Conservation (phyloP, 208 protist genomes). For the Acanthamoeba royreba region DNA sequence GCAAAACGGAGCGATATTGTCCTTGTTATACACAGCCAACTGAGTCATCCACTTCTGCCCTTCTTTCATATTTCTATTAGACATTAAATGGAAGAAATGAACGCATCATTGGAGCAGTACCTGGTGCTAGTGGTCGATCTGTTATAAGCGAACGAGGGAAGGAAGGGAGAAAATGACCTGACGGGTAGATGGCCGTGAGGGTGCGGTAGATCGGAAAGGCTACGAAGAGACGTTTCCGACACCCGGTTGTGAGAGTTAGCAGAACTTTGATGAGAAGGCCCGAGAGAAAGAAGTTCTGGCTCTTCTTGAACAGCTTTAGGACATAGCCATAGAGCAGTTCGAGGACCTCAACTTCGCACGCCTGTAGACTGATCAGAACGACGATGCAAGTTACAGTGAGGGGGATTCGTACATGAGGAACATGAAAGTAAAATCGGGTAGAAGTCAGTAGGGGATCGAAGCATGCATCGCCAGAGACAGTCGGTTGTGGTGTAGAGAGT, state of each 20-base stretch:
- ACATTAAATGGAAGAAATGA: background rate
- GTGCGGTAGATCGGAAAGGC: background rate
- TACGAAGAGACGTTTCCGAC: background rate
- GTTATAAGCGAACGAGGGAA: background rate
- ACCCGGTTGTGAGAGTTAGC: background rate
- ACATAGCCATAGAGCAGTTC: background rate
- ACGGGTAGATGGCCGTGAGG: background rate
- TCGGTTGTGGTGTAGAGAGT: background rate
- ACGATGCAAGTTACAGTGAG: background rate
- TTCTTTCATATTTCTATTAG: background rate
- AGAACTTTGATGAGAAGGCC: background rate
- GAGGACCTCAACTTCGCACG: background rate
- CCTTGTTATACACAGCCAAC: background rate
- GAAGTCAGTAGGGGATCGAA: background rate
- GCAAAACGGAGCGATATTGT: background rate
- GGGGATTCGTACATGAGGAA: background rate
- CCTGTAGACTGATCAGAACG: background rate
- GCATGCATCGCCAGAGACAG: background rate
- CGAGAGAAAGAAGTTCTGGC: background rate
- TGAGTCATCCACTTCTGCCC: background rate
- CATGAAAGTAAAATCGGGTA: background rate
- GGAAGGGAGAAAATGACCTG: background rate
- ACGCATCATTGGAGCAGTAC: background rate
- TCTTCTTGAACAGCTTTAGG: background rate
- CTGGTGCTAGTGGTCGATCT: background rate